Base-by-base conservation (phyloP, 352 stramenopile species). In the Pythium diclinum region DNA sequence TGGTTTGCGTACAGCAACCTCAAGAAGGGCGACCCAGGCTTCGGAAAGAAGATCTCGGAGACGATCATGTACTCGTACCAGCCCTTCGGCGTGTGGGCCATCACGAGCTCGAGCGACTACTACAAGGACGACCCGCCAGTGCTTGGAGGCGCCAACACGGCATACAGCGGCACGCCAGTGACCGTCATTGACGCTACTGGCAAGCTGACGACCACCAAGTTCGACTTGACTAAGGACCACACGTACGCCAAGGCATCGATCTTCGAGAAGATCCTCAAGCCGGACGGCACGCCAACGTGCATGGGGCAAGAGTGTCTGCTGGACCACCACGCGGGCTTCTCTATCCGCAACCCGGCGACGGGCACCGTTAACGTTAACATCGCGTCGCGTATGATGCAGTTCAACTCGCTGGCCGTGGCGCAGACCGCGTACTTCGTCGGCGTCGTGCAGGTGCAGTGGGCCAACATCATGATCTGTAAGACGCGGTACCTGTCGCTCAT, bases 401-500 rank as follows among this genome's bases (percentile, higher is more conserved):
- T 79, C 49, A 81, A 90, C 61, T 75, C 87, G 8, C 68, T 97
- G n/a, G 55, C 76, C 1, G 78, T 94, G 34, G 79, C 85, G 0
- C 88, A 96, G 74, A 89, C 83, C 32, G 83, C 85, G 33, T 94
- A 87, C 65, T 92, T 94, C 64, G 68, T 91, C 3, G 79, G 75
- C 2, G 73, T 96, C 42, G 83, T 96, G 7, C 59, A 96, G 34
- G 79, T 81, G 32, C 89, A 97, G 70, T 95, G 86, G 76, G 77
- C 87, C 21, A 90, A 96, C 62, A 32, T 97, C n/a, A 61, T 97
- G 10, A 83, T 95, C 48, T 96, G 83, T 69, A 94, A 92, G 61
- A 97, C 89, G 36, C 77, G 90, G 5, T 79, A 88, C 73, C 74
- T 96, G 32, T 94, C 81, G 42, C 80, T 97, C 62, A 67, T 79